These are phyloP conservation scores for Gryganskiella cystojenkinii DNA, from an alignment of 192 early-diverging fungal genomes.

Conservation along the genomic window DNA sequence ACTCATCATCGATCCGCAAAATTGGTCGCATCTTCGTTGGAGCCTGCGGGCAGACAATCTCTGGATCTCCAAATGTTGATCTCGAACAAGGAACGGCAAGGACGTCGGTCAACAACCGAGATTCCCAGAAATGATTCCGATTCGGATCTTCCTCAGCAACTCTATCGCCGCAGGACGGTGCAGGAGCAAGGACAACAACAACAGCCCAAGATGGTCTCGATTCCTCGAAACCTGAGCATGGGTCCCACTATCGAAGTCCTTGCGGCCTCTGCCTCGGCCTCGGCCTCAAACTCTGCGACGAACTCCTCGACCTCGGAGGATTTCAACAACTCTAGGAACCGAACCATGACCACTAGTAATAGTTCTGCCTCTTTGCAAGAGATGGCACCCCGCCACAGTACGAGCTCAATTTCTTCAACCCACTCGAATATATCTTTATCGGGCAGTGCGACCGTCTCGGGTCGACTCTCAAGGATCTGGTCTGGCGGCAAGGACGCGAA, in stretches of 20 bases:
- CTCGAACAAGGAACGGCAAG: conserved; percentile 20
- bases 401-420: conserved; percentile 3
- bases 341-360: not conserved
- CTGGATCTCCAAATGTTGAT: conserved; percentile 31
- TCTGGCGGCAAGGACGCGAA: conserved; percentile 16
- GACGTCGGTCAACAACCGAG: not conserved
- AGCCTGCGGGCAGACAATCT: conserved; percentile 22
- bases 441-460: conserved; percentile 34
- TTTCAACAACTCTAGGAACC: conserved; percentile 5
- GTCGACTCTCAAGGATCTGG: conserved; percentile 42
- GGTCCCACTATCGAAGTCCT: conserved; percentile 9
- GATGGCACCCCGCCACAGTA: conserved; percentile 23
- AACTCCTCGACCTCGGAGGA: too few species aligned
- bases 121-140: conserved; percentile 30
- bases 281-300: too few species aligned
- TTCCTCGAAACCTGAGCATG: conserved; percentile 28
- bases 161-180: conserved; percentile 37
- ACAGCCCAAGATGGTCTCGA: conserved; percentile 1
- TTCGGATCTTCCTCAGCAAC: conserved; percentile 26
- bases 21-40: conserved; percentile 15
- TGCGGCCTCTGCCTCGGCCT: not conserved
- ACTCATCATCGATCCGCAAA: not conserved
- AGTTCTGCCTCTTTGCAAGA: conserved; percentile 21
- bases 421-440: conserved; percentile 8
- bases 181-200: conserved; percentile 14